Percentiles rank a stretch among this genome's conserved stretches.
phyloP scores from a whole-genome alignment of 176 grass and related monocot species.

The Carex myosuroides region DNA sequence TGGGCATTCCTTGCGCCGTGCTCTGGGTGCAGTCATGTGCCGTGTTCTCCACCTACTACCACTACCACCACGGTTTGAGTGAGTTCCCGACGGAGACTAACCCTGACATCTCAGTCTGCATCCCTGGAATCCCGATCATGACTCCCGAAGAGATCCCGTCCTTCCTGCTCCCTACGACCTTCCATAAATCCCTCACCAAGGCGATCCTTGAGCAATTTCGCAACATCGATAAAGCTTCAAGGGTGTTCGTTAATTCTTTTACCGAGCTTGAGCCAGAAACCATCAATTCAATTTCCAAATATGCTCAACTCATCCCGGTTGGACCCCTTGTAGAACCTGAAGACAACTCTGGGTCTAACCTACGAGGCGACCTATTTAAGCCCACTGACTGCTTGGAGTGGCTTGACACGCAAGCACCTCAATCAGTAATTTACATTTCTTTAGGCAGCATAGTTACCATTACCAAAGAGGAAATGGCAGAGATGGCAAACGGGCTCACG shows the following conservation, averaged over 20 bases:
- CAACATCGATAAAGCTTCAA: slow-evolving; percentile 40
- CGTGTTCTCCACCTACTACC: too few species aligned
- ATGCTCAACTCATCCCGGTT: slow-evolving; percentile 34
- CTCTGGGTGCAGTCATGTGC: too few species aligned
- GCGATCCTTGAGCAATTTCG: slow-evolving; percentile 40
- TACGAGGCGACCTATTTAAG: slow-evolving; percentile 45
- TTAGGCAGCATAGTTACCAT: slow-evolving; percentile 67
- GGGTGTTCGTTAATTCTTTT: slow-evolving; percentile 79
- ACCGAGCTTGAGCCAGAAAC: slow-evolving; percentile 42
- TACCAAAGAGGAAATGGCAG: slow-evolving; percentile 29
- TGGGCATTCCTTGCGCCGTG: slow-evolving; percentile 49
- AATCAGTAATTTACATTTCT: slow-evolving; percentile 62
- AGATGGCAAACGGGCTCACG: slow-evolving; percentile 51
- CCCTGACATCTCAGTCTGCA: neutral
- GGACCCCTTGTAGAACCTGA: slow-evolving; percentile 50
- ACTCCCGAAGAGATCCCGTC: slow-evolving; percentile 43
- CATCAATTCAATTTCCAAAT: slow-evolving; percentile 24
- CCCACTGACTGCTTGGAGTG: slow-evolving; percentile 42
- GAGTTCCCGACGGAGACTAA: too few species aligned
- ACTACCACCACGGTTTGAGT: too few species aligned
- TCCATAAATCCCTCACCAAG: slow-evolving; percentile 29
- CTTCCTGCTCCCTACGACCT: slow-evolving; percentile 52
- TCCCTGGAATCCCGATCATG: slow-evolving; percentile 51
- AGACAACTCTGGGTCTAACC: neutral
- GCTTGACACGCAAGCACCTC: slow-evolving; percentile 39